Evolutionary conservation across 2,329 filamentous ascomycete genomes (phyloP), one percentile per base, ranked within the genome.

Genomic region (Fusarium austroafricanum): DNA sequence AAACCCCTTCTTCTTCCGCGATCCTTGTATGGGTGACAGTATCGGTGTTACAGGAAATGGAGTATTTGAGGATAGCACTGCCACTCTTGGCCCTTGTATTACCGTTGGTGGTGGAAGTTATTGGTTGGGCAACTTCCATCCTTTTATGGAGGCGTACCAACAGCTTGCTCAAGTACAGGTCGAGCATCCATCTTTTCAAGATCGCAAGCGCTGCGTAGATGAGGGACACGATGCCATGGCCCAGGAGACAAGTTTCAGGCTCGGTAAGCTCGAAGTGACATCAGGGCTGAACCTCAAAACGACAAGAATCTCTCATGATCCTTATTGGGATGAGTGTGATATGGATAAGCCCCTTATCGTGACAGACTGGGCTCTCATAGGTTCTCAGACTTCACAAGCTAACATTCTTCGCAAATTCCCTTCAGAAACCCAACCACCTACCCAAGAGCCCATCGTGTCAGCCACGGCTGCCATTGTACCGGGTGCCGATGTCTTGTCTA

Each of bases 1-100:
- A 15, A 83, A 83, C 64, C 81, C 81, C 3, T 83, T 81, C 45
- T 79, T 76, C 63, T 83, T 82, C 65, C 65, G 70, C 37, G 76
- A 66, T n/a, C 81, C 79, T 5, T 79, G 80, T 53, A 83, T 83
- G 81, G 81, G 81, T 4, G 81, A 83, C 47, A 82, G 80, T 59
- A 81, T 83, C 38, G 81, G 81, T 10, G 73, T 79, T 15, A 67
- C 58, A 8, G 75, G 75, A 2, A 71, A 71, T 15, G 75, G 71
- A 5, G 56, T 61, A 6, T 73, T 73, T 51, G 73, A 76, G 2
- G 79, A 81, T 35, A 76, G 73, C 35, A 82, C 80, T 0, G 79
- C 81, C 17, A 83, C 81, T 2, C 68, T 83, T 9, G 81, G 81
- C 0, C 81, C 81, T 1, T 80, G 79, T 28, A 55, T 83, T 8